A percentile compares a stretch with the other conserved stretches of the same genome.
These are phyloP conservation scores for Zhuliangozyma parablackwelliae DNA, from an alignment of 1,139 yeast species.

Conservation along the genomic window DNA sequence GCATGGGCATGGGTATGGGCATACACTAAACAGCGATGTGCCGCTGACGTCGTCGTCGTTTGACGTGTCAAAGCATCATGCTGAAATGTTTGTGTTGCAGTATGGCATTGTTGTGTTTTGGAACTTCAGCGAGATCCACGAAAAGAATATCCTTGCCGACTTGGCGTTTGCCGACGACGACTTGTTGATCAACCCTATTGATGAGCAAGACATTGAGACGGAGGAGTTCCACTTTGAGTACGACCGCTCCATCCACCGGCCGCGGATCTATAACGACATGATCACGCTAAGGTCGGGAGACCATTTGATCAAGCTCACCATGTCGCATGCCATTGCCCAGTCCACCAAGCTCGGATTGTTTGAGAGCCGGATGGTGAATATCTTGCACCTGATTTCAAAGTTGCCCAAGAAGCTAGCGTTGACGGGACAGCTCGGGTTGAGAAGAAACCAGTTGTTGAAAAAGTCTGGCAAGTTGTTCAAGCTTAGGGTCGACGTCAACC, in stretches of 20 bases:
- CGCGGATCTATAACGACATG: constrained; percentile 91
- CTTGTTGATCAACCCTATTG: constrained; percentile 68
- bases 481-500: constrained; percentile 85
- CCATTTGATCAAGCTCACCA: constrained; percentile 84
- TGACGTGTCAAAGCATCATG: constrained; percentile 67
- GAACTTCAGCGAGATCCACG: constrained; percentile 92
- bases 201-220: constrained; percentile 88
- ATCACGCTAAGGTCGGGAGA: constrained; percentile 87
- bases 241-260: constrained; percentile 73
- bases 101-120: constrained; percentile 96
- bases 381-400: constrained; percentile 77
- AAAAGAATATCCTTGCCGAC: constrained; percentile 89
- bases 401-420: constrained; percentile 86
- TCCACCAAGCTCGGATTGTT: constrained; percentile 87
- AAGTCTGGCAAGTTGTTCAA: constrained; percentile 89
- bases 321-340: constrained; percentile 96
- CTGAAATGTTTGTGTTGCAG: constrained; percentile 83
- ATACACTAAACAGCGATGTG: background rate
- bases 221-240: constrained; percentile 94
- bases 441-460: constrained; percentile 72
- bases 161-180: constrained; percentile 67
- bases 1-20: no score
- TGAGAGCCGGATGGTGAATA: constrained; percentile 86
- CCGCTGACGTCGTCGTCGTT: constrained; percentile 6
- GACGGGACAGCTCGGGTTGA: constrained; percentile 79